Evolutionary conservation across 1,284 basidiomycete genomes (phyloP), one percentile per base, ranked within the genome.

Genomic region (Puccinia novopanici): DNA sequence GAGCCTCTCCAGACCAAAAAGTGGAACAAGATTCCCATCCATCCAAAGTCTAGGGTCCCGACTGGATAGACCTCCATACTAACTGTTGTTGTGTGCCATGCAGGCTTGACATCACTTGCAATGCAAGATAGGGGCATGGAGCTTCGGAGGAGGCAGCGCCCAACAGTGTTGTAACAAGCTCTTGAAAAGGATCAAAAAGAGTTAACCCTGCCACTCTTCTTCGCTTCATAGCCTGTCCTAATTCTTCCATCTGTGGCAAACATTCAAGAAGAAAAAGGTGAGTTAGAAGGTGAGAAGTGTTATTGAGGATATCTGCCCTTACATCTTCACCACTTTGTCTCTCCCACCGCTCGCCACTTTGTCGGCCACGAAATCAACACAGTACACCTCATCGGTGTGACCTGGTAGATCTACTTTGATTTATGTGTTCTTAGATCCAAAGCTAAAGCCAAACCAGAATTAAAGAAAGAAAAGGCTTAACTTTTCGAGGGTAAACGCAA

Each of bases 381-480:
- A 99, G 87, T 98, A 98, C 37, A 99, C 96, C 86, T 99, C 97
- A 84, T 99, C 96, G 0, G 92, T 93, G 85, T 99, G 97, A 3
- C 96, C 97, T 0, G 95, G 94, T 34, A 99, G 89, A 86, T 99
- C 96, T 3, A 90, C 91, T 84, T 93, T 92, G 83, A 98, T 91
- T 97, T 97, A 87, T 93, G 93, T 22, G 93, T 95, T 86, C 94
- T 94, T 81, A 97, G 88, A 86, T 96, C 93, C 95, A 97, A 42
- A 97, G 91, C 93, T 94, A 81, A 19, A 17, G 3, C 12, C 34
- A 57, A 34, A 19, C 17, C 45, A 75, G n/a, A 34, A 34, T 1
- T 4, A 34, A 34, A 34, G 71, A 75, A 19, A 27, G 30, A 71
- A 74, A 24, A 37, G 81, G 34, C 15, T 40, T 15, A 61, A 65